These are phyloP conservation scores for Saccharomyces uvarum DNA, from an alignment of 1,139 yeast genomes.

Conservation along the genomic window DNA sequence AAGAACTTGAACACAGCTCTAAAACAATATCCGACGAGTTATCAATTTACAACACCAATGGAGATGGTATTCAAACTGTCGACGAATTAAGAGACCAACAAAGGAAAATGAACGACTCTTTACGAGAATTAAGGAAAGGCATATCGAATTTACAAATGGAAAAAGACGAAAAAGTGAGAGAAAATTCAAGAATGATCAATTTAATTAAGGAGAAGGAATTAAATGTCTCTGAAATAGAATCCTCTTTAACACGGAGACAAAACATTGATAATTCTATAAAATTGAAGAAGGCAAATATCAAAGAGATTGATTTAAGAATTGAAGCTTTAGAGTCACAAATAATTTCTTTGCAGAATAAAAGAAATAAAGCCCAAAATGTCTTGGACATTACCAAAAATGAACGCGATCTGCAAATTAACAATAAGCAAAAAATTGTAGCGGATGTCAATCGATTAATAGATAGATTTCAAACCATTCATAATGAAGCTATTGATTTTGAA, in stretches of 20 bases:
- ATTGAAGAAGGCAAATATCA: constrained; percentile 38
- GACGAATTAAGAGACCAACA: constrained; percentile 50
- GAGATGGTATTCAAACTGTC: constrained; percentile 26
- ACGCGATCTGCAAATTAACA: neutral
- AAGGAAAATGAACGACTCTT: constrained; percentile 36
- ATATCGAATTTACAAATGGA: constrained; percentile 41
- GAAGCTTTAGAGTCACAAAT: neutral
- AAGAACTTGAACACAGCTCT: constrained; percentile 36
- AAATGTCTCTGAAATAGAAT: constrained; percentile 49
- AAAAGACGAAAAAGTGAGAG: constrained; percentile 44
- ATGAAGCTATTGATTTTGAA: constrained; percentile 1
- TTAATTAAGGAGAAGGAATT: constrained; percentile 51
- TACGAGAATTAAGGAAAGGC: constrained; percentile 41
- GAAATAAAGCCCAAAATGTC: neutral
- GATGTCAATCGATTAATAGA: neutral
- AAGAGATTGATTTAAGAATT: constrained; percentile 32
- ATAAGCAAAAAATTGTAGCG: neutral
- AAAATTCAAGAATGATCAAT: constrained; percentile 44
- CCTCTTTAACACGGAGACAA: constrained; percentile 39
- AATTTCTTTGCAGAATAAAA: neutral
- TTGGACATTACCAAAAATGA: neutral
- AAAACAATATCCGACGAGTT: constrained; percentile 36
- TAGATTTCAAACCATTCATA: constrained; percentile 18
- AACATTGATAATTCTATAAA: constrained; percentile 32
- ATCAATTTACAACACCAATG: constrained; percentile 14